phyloP scores from a whole-genome alignment of 2,329 filamentous ascomycete genomes.

The Zymoseptoria brevis region DNA sequence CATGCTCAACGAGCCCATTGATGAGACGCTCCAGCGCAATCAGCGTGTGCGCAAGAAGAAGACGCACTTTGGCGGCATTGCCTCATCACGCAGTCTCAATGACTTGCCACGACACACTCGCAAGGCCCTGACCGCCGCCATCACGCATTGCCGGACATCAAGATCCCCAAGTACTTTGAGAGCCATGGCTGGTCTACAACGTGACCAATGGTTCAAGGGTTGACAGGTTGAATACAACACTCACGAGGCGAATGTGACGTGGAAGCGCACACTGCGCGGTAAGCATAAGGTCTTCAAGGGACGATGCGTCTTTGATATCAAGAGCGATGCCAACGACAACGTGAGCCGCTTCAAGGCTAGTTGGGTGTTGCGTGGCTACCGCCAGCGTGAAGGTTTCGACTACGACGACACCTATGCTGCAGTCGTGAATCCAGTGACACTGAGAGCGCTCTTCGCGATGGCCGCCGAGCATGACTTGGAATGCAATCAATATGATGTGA shows the following conservation, averaged over 20 bases:
- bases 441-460: not conserved
- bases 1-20: too few species aligned
- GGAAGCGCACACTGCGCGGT: not conserved
- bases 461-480: not conserved
- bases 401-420: not conserved
- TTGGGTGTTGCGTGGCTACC: not conserved
- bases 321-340: not conserved
- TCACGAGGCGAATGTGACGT: not conserved
- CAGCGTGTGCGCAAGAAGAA: too few species aligned
- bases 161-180: too few species aligned
- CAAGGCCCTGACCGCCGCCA: not conserved
- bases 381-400: not conserved
- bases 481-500: not conserved
- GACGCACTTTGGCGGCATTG: too few species aligned
- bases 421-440: not conserved
- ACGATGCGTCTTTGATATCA: not conserved
- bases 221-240: not conserved
- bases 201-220: too few species aligned
- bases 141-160: not conserved
- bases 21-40: too few species aligned
- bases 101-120: too few species aligned
- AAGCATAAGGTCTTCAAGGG: not conserved
- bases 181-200: too few species aligned
- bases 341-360: not conserved
- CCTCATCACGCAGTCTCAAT: too few species aligned